These are phyloP conservation scores for Senna tora DNA, from an alignment of 306 rosid species.

Conservation along the genomic window DNA sequence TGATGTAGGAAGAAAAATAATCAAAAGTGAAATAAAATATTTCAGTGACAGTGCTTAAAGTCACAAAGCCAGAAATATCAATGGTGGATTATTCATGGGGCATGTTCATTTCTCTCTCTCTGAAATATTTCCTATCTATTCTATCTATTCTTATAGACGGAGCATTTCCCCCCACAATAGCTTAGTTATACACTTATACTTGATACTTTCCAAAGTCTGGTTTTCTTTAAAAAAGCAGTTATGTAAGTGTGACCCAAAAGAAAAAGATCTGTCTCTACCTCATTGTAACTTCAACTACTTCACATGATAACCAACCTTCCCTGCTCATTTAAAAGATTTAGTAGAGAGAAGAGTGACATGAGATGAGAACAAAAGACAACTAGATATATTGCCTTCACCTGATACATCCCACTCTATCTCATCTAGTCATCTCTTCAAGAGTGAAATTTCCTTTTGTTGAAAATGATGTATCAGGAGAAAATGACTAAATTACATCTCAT, in stretches of 20 bases:
- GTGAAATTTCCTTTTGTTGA: slow-evolving; percentile 20
- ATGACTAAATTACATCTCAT: not conserved
- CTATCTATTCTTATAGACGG: not conserved
- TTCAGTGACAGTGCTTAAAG: slow-evolving; percentile 13
- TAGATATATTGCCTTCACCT: not conserved
- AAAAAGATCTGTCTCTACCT: not conserved
- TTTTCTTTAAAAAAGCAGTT: slow-evolving; percentile 29
- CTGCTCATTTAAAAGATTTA: not conserved
- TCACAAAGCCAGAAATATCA: slow-evolving; percentile 21
- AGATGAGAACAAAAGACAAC: not conserved
- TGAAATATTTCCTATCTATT: not conserved
- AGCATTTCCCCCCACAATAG: not conserved
- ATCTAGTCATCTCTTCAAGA: not conserved
- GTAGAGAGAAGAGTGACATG: not conserved
- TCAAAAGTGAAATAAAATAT: slow-evolving; percentile 25
- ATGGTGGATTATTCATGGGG: slow-evolving; percentile 15
- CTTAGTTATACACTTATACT: slow-evolving; percentile 7
- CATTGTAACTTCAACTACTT: slow-evolving; percentile 1
- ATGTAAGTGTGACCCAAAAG: slow-evolving; percentile 1
- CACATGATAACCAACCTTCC: not conserved
- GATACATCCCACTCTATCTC: slow-evolving; percentile 17
- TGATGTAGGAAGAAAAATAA: slow-evolving; percentile 1
- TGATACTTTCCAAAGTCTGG: slow-evolving; percentile 3
- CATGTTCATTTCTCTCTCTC: not conserved
- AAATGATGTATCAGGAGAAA: not conserved